Evolutionary conservation across 1,284 basidiomycete species (phyloP), one percentile per base, ranked within the genome.

Genomic region (Polyporus tsugae): DNA sequence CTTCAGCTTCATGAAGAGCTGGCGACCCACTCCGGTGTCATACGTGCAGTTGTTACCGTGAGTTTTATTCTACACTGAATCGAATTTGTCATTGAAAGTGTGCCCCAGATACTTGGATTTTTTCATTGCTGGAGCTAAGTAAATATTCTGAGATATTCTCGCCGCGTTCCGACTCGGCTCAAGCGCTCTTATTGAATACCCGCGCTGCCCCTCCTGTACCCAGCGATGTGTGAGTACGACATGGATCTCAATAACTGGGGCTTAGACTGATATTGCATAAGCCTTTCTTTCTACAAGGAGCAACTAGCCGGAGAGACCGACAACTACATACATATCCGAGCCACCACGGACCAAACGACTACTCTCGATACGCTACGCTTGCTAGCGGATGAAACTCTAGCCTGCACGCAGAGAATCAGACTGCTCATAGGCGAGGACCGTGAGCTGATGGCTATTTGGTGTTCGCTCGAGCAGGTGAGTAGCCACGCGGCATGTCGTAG

Each of bases 11-110:
- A 58, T 69, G 49, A 70, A 70, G 35, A 42, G 29, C 4, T 70
- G 67, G 69, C 57, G 63, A 36, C 17, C 65, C 13, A 63, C 61
- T 2, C 58, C 67, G n/a, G 65, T 67, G 38, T 63, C 71, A 11
- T 72, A 72, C 46, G 35, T 72, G 15, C 71, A 72, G 13, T 58
- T 72, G 22, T 13, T 72, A 6, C 71, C 71, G 71, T 72, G 38
- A 65, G 71, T 64, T 10, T 6, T 35, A 4, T 15, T 2, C 9
- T 3, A 9, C n/a, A 41, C 4, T 7, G 29, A 29, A 29, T 22
- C 39, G 2, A 1, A 13, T 13, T 61, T 3, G 52, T 38, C 13
- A 36, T 7, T 49, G 22, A 38, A 39, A 58, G 29, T 6, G 9
- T 35, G 0, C 19, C 6, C 6, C 22, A 72, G 71, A 3, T 69